phyloP scores from a whole-genome alignment of 2,329 filamentous ascomycete species.

The Shiraia sp. region DNA sequence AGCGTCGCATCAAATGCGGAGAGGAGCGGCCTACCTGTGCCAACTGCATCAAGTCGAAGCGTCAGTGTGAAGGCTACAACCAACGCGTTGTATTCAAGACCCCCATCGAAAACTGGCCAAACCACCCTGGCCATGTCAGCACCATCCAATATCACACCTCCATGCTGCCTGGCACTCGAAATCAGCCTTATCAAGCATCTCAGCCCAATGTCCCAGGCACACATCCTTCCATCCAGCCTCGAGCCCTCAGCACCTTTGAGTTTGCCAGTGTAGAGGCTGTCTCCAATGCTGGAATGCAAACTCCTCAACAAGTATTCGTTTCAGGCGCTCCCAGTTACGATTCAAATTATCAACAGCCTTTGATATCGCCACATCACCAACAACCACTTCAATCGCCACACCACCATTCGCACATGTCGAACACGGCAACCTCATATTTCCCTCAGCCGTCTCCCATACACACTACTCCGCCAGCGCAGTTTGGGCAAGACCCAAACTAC shows the following conservation, averaged over 20 bases:
- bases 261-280: slow-evolving; percentile 25
- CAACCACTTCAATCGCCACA: slow-evolving; percentile 36
- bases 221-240: slow-evolving; percentile 34
- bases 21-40: slow-evolving; percentile 81
- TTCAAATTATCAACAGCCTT: slow-evolving; percentile 31
- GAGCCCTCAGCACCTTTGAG: slow-evolving; percentile 31
- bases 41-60: slow-evolving; percentile 86
- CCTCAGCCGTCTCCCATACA: slow-evolving; percentile 36
- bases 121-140: slow-evolving; percentile 42
- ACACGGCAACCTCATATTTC: slow-evolving; percentile 37
- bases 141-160: slow-evolving; percentile 45
- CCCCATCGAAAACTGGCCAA: slow-evolving; percentile 60
- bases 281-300: slow-evolving; percentile 10
- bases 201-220: slow-evolving; percentile 14
- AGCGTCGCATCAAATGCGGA: slow-evolving; percentile 94
- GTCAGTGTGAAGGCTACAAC: slow-evolving; percentile 81
- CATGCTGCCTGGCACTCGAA: slow-evolving; percentile 41
- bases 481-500: slow-evolving; percentile 25
- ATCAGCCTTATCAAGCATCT: slow-evolving; percentile 18
- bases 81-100: slow-evolving; percentile 81
- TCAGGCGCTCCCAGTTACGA: slow-evolving; percentile 23
- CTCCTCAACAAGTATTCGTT: slow-evolving; percentile 18
- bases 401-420: slow-evolving; percentile 33
- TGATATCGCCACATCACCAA: slow-evolving; percentile 38
- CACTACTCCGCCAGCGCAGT: slow-evolving; percentile 25